Evolutionary conservation across 192 early-diverging fungal species (phyloP).

Genomic region (Backusella parvicylindrica): DNA sequence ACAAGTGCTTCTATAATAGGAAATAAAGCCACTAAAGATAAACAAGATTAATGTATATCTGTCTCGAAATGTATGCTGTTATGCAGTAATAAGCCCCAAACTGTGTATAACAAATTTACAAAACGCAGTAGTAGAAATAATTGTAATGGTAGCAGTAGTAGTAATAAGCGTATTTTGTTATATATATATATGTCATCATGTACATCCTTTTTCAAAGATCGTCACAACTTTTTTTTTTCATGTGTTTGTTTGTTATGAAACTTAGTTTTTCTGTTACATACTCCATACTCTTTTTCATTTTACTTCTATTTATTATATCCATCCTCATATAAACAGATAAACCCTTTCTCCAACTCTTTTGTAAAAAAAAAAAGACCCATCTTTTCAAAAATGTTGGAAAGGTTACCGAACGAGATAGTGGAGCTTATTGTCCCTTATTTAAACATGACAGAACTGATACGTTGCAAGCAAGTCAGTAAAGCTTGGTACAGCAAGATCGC

Average conservation of each 20-base stretch:
- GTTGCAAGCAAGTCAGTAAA: neutral
- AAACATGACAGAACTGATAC: neutral
- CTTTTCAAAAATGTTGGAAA: neutral
- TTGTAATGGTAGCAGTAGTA: neutral
- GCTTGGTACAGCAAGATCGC: neutral
- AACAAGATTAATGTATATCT: neutral
- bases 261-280: neutral
- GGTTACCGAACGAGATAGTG: neutral
- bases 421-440: neutral
- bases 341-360: neutral
- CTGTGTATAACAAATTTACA: neutral
- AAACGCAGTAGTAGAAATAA: neutral
- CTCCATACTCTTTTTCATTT: neutral
- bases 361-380: no score
- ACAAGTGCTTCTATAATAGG: neutral
- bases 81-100: neutral
- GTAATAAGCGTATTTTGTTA: neutral
- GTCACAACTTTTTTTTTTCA: constrained; percentile 4
- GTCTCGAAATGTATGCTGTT: neutral
- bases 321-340: neutral
- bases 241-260: neutral
- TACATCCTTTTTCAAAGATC: neutral
- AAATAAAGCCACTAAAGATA: neutral
- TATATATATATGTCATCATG: neutral
- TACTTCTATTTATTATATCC: neutral